These are phyloP conservation scores for Aspergillus latus DNA, from an alignment of 2,329 filamentous ascomycete species.

Conservation along the genomic window DNA sequence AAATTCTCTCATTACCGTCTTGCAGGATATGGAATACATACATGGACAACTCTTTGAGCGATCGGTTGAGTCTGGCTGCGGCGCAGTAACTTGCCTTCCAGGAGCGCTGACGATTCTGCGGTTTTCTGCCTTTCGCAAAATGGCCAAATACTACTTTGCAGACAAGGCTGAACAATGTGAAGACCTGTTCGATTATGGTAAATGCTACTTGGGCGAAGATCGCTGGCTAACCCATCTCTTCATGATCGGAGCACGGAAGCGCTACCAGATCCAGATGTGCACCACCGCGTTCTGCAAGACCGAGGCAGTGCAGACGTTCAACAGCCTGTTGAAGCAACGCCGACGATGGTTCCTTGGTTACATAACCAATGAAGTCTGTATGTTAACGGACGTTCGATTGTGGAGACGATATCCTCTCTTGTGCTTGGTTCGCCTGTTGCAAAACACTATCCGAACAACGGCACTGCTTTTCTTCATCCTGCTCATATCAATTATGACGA, in stretches of 20 bases:
- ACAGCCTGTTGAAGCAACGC: conserved; percentile 85
- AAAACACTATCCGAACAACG: conserved; percentile 94
- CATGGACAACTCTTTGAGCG: conserved; percentile 96
- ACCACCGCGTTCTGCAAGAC: conserved; percentile 98
- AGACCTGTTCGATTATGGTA: conserved; percentile 94
- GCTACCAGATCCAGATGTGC: conserved; percentile 97
- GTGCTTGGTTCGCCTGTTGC: conserved; percentile 83
- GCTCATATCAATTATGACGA: conserved; percentile 80
- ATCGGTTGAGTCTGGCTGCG: conserved; percentile 91
- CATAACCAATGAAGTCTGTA: conserved; percentile 98
- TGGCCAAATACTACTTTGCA: conserved; percentile 98
- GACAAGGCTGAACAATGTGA: conserved; percentile 95
- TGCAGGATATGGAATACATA: conserved; percentile 98
- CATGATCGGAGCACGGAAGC: conserved; percentile 93
- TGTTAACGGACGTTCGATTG: conserved; percentile 90
- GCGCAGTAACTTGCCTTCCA: conserved; percentile 89
- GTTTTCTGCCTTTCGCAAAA: conserved; percentile 91
- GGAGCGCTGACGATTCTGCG: conserved; percentile 94
- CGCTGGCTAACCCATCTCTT: conserved; percentile 97
- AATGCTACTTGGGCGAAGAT: conserved; percentile 93
- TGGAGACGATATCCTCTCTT: conserved; percentile 90
- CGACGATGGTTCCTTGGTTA: conserved; percentile 96
- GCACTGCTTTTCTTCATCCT: conserved; percentile 93
- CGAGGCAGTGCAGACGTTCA: conserved; percentile 87
- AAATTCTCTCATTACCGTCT: conserved; percentile 82